Conservation (phyloP, 2,329 filamentous ascomycete species). For the Epichloe typhina region DNA sequence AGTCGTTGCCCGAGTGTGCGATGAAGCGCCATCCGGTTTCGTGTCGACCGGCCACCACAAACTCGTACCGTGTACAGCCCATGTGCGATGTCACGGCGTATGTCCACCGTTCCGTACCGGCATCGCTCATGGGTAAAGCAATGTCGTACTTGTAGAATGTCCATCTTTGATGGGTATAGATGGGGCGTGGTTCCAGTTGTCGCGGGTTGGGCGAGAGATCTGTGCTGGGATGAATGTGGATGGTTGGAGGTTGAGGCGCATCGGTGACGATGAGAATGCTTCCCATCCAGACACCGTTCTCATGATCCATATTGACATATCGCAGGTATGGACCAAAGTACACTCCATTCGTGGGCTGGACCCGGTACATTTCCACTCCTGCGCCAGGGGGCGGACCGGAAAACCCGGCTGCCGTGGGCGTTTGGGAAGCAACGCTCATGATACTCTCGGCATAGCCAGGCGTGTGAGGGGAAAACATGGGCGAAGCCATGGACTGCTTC, state of each 20-base stretch:
- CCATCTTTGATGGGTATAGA: slow-evolving; percentile 86
- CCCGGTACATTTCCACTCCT: slow-evolving; percentile 88
- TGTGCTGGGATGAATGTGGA: slow-evolving; percentile 81
- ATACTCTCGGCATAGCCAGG: slow-evolving; percentile 78
- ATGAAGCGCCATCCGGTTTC: slow-evolving; percentile 95
- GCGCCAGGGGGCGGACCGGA: slow-evolving; percentile 82
- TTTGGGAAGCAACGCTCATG: slow-evolving; percentile 63
- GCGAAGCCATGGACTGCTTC: slow-evolving; percentile 50
- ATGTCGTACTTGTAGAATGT: slow-evolving; percentile 92
- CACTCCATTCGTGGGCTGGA: slow-evolving; percentile 86
- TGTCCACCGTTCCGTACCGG: slow-evolving; percentile 75
- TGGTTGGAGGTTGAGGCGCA: slow-evolving; percentile 81
- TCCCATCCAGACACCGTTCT: slow-evolving; percentile 80
- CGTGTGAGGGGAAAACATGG: slow-evolving; percentile 69
- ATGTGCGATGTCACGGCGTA: slow-evolving; percentile 96
- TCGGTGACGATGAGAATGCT: slow-evolving; percentile 92
- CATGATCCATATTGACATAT: slow-evolving; percentile 95
- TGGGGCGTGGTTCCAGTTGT: slow-evolving; percentile 69
- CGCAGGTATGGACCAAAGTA: slow-evolving; percentile 95
- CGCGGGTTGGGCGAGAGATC: slow-evolving; percentile 88
- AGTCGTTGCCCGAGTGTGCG: slow-evolving; percentile 92
- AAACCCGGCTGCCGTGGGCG: slow-evolving; percentile 70
- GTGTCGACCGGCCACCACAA: slow-evolving; percentile 78
- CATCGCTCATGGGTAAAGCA: slow-evolving; percentile 79
- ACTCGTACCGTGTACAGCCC: slow-evolving; percentile 96